Percentiles rank a stretch among this genome's conserved stretches.
These are phyloP conservation scores for Aspergillus ellipticus DNA, from an alignment of 495 filamentous ascomycete species.

Conservation along the genomic window DNA sequence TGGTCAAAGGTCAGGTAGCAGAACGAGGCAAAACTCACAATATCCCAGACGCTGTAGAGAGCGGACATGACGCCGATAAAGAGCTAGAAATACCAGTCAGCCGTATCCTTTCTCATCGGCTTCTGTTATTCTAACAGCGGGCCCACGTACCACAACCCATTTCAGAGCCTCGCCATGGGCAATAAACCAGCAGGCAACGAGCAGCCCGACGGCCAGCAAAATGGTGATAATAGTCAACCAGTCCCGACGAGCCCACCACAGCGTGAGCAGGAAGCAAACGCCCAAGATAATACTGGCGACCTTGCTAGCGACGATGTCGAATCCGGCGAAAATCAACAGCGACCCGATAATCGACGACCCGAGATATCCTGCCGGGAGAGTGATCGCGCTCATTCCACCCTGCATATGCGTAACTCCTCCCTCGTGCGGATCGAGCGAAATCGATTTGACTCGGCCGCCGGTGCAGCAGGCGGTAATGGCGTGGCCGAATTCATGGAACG, in stretches of 20 bases:
- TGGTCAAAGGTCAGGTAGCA: neutral
- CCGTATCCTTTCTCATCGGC: neutral
- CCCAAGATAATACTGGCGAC: conserved; percentile 68
- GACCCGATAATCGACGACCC: conserved; percentile 73
- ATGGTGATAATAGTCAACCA: conserved; percentile 73
- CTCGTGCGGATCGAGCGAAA: conserved; percentile 64
- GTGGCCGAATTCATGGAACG: conserved; percentile 81
- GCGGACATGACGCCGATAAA: conserved; percentile 80
- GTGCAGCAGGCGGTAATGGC: conserved; percentile 69
- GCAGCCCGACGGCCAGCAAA: conserved; percentile 61
- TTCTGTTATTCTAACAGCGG: neutral
- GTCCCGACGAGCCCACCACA: conserved; percentile 77
- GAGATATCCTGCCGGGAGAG: conserved; percentile 72
- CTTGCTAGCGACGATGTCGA: conserved; percentile 76
- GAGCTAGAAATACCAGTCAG: conserved; percentile 33
- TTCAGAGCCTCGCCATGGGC: conserved; percentile 66
- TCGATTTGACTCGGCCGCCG: conserved; percentile 69
- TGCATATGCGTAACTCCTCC: conserved; percentile 75
- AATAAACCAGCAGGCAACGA: conserved; percentile 79
- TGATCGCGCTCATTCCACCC: conserved; percentile 71
- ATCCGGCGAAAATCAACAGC: conserved; percentile 74
- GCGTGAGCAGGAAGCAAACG: conserved; percentile 68
- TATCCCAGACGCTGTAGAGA: conserved; percentile 81
- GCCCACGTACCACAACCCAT: conserved; percentile 59
- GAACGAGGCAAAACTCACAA: conserved; percentile 45